These are phyloP conservation scores for Herpotrichia juniperi DNA, from an alignment of 2,329 filamentous ascomycete genomes.

Conservation along the genomic window DNA sequence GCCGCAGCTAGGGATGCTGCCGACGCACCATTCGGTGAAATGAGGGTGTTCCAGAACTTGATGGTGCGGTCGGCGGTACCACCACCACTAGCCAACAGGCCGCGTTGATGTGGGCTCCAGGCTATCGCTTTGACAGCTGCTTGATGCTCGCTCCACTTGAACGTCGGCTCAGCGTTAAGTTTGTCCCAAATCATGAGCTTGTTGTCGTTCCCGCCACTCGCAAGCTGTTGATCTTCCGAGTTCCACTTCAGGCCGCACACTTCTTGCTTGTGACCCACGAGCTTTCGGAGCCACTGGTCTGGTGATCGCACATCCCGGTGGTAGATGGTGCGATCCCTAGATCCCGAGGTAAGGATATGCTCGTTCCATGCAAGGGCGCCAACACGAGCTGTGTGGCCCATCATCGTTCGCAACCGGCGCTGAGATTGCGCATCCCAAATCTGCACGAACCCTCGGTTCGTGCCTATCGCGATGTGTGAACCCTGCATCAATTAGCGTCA, in stretches of 20 bases:
- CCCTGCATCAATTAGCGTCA: conserved; percentile 56
- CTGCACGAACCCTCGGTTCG: conserved; percentile 90
- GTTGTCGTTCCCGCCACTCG: conserved; percentile 97
- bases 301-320: conserved; percentile 94
- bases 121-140: conserved; percentile 97
- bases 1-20: conserved; percentile 45
- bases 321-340: conserved; percentile 89
- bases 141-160: conserved; percentile 93
- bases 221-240: conserved; percentile 90
- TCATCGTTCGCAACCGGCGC: conserved; percentile 91
- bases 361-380: conserved; percentile 97
- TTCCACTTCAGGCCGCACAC: conserved; percentile 98
- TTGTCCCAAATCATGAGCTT: conserved; percentile 99
- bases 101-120: conserved; percentile 95
- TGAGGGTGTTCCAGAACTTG: conserved; percentile 95
- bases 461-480: conserved; percentile 94
- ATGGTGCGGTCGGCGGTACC: conserved; percentile 95
- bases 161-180: conserved; percentile 86
- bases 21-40: conserved; percentile 63
- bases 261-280: conserved; percentile 96
- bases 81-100: conserved; percentile 91
- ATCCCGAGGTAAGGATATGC: conserved; percentile 94
- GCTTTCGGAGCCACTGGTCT: conserved; percentile 84
- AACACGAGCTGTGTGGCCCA: conserved; percentile 89
- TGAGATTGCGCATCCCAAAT: conserved; percentile 96